Percentiles rank a stretch among this genome's conserved stretches.
Evolutionary conservation across 306 rosid genomes (phyloP).

Genomic region (Astragalus membranaceus): DNA sequence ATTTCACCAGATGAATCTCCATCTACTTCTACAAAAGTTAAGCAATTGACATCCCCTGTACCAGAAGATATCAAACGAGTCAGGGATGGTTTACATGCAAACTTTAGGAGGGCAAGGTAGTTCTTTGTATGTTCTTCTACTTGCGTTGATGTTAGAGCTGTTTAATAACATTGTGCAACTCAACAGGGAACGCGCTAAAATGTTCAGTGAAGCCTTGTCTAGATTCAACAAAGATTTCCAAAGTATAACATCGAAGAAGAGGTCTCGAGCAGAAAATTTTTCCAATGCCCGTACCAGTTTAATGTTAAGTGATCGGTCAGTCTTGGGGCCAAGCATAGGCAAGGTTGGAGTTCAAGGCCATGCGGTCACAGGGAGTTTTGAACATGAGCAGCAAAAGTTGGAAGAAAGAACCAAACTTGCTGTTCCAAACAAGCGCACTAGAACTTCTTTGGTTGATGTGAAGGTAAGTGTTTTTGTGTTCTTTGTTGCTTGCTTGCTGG

Average conservation of each 20-base stretch:
- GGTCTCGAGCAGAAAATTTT: conserved; percentile 67
- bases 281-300: conserved; percentile 54
- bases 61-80: conserved; percentile 73
- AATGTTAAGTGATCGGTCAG: conserved; percentile 52
- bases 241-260: conserved; percentile 71
- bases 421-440: conserved; percentile 77
- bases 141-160: conserved; percentile 21
- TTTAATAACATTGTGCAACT: conserved; percentile 29
- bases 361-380: conserved; percentile 45
- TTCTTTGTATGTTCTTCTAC: conserved; percentile 29
- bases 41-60: conserved; percentile 41
- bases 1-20: conserved; percentile 73
- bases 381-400: conserved; percentile 63
- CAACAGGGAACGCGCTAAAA: conserved; percentile 65
- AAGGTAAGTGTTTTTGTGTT: conserved; percentile 46
- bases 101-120: conserved; percentile 76
- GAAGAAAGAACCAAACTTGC: conserved; percentile 62
- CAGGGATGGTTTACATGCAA: conserved; percentile 47
- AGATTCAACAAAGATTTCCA: conserved; percentile 75
- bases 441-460: conserved; percentile 81
- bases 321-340: conserved; percentile 48
- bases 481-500: not conserved
- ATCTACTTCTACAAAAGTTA: conserved; percentile 65
- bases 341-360: conserved; percentile 75
- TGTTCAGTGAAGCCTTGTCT: conserved; percentile 63